Conservation (phyloP, 108 stramenopile genomes). For the Hondaea fermentalgiana region DNA sequence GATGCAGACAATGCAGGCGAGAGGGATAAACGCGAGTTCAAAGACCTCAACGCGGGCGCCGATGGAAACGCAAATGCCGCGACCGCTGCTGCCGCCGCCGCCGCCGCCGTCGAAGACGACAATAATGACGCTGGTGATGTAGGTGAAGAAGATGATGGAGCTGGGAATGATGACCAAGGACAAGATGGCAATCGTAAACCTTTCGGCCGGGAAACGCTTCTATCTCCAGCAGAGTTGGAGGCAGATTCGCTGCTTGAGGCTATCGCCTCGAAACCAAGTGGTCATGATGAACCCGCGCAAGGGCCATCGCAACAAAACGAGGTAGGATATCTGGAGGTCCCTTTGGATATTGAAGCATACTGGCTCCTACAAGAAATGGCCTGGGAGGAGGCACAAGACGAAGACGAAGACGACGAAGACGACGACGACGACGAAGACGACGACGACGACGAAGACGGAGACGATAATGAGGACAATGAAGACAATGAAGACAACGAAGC, state of each 20-base stretch:
- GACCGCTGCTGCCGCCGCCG: background rate
- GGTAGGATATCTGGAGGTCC: background rate
- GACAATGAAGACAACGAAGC: background rate
- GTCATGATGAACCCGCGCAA: background rate
- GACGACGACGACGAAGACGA: background rate
- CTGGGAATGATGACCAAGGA: background rate
- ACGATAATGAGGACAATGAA: background rate
- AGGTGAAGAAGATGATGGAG: background rate
- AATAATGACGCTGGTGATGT: background rate
- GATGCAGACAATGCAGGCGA: no score
- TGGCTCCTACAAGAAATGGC: background rate
- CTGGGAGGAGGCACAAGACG: background rate
- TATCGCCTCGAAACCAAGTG: background rate
- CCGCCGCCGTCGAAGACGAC: background rate
- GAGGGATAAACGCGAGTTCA: no score
- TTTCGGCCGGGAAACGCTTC: background rate
- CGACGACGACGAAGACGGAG: background rate
- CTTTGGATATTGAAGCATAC: background rate
- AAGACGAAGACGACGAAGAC: background rate
- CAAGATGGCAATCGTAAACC: background rate
- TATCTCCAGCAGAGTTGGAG: background rate
- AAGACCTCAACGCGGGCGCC: no score
- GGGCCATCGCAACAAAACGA: background rate
- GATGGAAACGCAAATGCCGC: background rate
- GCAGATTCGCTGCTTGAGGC: background rate